These are phyloP conservation scores for Pugionium dolabratum DNA, from an alignment of 345 rosid species.

Conservation along the genomic window DNA sequence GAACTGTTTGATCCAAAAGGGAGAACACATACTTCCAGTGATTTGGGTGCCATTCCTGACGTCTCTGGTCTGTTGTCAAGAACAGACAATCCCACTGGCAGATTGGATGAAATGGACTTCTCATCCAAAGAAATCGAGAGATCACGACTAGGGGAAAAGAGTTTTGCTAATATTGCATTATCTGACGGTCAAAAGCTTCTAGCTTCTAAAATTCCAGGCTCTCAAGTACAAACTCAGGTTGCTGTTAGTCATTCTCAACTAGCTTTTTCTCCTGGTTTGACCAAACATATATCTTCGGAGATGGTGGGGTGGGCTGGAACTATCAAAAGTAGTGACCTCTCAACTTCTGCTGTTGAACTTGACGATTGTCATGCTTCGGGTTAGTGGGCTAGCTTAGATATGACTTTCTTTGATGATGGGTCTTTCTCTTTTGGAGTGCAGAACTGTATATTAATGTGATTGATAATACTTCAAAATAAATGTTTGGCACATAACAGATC, in stretches of 20 bases:
- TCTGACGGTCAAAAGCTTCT: conserved; percentile 54
- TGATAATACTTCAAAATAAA: conserved; percentile 37
- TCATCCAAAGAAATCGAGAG: conserved; percentile 49
- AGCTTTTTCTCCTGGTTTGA: neutral
- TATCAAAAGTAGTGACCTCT: conserved; percentile 44
- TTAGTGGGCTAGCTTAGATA: conserved; percentile 10
- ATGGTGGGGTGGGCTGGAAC: conserved; percentile 51
- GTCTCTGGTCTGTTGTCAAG: conserved; percentile 48
- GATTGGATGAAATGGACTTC: conserved; percentile 51
- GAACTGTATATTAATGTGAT: conserved; percentile 15
- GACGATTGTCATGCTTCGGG: conserved; percentile 27
- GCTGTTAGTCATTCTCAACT: neutral
- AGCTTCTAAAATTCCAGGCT: conserved; percentile 21
- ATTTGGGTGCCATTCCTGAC: conserved; percentile 48
- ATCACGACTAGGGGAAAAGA: conserved; percentile 50
- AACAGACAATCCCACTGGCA: conserved; percentile 53
- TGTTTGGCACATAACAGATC: conserved; percentile 43
- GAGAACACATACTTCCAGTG: conserved; percentile 50
- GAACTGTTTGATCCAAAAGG: conserved; percentile 54
- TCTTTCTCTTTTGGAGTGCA: conserved; percentile 18
- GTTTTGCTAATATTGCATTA: conserved; percentile 36
- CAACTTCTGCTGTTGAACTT: conserved; percentile 43
- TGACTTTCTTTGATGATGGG: conserved; percentile 31
- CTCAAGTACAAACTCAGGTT: neutral
- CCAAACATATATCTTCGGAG: conserved; percentile 48